phyloP scores from a whole-genome alignment of 2,329 filamentous ascomycete species.

The Mollisia scopiformis region DNA sequence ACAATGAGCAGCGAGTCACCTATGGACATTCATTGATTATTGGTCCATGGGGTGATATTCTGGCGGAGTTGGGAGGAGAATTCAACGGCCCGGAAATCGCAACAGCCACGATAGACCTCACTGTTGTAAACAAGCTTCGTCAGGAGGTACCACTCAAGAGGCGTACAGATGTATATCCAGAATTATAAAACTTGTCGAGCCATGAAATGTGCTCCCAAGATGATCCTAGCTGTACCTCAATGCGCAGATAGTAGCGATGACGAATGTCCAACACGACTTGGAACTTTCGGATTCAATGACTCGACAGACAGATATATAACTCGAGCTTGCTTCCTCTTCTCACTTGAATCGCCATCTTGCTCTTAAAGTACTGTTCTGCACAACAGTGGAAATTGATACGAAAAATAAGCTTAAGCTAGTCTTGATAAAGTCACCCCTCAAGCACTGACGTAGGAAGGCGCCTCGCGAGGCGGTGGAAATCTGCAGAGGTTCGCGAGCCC shows the following conservation, averaged over 20 bases:
- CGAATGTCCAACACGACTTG: neutral
- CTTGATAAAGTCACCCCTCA: slow-evolving; percentile 11
- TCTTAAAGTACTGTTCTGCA: no score
- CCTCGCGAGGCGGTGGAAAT: slow-evolving; percentile 6
- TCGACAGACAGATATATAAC: neutral
- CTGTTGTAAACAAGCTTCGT: slow-evolving; percentile 18
- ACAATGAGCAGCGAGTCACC: slow-evolving; percentile 16
- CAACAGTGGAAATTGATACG: no score
- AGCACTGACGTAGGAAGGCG: slow-evolving; percentile 19
- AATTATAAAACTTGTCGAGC: slow-evolving; percentile 11
- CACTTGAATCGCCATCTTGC: no score
- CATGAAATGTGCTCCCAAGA: neutral
- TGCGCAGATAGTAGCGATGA: neutral
- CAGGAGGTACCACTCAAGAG: slow-evolving; percentile 15
- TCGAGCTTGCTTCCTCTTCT: no score
- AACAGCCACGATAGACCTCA: slow-evolving; percentile 14
- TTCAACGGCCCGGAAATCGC: slow-evolving; percentile 20
- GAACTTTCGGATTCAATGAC: neutral
- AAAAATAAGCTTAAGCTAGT: slow-evolving; percentile 6
- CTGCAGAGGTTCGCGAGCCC: neutral
- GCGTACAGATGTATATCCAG: slow-evolving; percentile 20
- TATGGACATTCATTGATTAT: slow-evolving; percentile 23
- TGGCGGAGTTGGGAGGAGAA: slow-evolving; percentile 19
- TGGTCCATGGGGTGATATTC: slow-evolving; percentile 20
- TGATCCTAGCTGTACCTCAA: neutral